A percentile compares a stretch with the other conserved stretches of the same genome.
Evolutionary conservation across 2,329 filamentous ascomycete species (phyloP).

Genomic region (Aureobasidium sp.): DNA sequence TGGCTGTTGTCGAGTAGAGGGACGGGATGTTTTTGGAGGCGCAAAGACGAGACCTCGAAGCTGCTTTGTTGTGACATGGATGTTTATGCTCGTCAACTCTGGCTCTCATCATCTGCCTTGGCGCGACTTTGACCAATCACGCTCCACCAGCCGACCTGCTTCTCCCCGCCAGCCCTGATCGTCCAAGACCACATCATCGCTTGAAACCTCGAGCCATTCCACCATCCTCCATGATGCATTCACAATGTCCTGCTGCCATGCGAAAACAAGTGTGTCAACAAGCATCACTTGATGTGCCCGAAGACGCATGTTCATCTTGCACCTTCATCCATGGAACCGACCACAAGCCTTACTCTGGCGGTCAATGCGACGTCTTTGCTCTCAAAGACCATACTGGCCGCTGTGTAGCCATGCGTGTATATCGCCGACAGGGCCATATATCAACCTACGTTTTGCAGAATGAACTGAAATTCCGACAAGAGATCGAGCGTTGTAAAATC

Average conservation of each 20-base stretch:
- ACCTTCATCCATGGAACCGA: neutral
- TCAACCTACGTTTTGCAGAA: neutral
- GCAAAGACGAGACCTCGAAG: constrained; percentile 7
- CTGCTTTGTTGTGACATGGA: constrained; percentile 8
- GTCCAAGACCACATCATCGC: too few relatives aligned
- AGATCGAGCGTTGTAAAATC: neutral
- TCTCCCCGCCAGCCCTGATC: too few relatives aligned
- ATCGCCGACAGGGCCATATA: neutral
- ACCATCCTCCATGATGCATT: neutral
- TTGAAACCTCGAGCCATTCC: too few relatives aligned
- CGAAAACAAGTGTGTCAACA: neutral
- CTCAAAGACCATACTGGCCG: neutral
- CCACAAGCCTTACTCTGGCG: neutral
- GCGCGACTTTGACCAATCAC: neutral
- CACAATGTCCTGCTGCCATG: neutral
- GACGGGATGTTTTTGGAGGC: neutral
- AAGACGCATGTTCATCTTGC: neutral
- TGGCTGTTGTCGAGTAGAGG: neutral
- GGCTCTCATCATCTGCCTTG: neutral
- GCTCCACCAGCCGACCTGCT: neutral
- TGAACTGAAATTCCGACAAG: neutral
- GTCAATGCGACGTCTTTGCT: neutral
- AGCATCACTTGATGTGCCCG: neutral
- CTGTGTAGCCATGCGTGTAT: neutral
- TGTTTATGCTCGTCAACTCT: constrained; percentile 8